Percentiles rank a stretch among this genome's conserved stretches.
These are phyloP conservation scores for Apiotrichum gamsii DNA, from an alignment of 1,284 basidiomycete genomes.

Conservation along the genomic window DNA sequence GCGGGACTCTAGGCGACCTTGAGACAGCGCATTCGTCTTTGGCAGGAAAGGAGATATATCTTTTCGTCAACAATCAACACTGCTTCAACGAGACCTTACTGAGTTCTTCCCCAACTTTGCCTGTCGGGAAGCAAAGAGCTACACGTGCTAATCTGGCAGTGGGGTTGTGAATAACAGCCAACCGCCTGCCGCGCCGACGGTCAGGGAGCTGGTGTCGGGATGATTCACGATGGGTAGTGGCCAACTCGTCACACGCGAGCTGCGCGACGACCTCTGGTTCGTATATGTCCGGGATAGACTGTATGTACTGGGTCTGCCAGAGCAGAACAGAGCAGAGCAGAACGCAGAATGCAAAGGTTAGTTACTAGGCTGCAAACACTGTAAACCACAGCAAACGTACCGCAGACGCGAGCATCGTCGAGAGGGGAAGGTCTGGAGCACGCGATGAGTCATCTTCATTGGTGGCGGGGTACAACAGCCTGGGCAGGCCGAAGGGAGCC, in stretches of 20 bases:
- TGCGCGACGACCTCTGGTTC: slow-evolving; percentile 3
- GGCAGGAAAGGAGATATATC: slow-evolving; percentile 30
- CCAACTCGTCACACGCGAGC: slow-evolving; percentile 12
- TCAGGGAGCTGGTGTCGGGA: slow-evolving; percentile 1
- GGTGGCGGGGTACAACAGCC: not conserved
- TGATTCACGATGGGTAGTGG: slow-evolving; percentile 13
- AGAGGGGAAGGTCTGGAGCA: no score
- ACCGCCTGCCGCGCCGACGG: slow-evolving; percentile 10
- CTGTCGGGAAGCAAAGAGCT: slow-evolving; percentile 25
- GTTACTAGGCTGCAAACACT: no score
- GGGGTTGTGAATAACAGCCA: slow-evolving; percentile 16
- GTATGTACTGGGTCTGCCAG: slow-evolving; percentile 3
- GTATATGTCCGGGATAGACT: slow-evolving; percentile 4
- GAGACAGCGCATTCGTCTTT: slow-evolving; percentile 4
- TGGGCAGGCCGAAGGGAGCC: not conserved
- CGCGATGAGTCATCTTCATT: no score
- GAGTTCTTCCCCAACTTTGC: slow-evolving; percentile 27
- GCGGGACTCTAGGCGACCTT: not conserved
- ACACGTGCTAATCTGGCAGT: slow-evolving; percentile 15
- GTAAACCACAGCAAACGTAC: no score
- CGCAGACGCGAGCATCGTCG: no score
- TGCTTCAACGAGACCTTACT: slow-evolving; percentile 17
- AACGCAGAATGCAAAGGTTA: no score
- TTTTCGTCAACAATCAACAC: slow-evolving; percentile 1
- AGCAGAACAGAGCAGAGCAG: no score